Base-by-base conservation (phyloP, 2,329 filamentous ascomycete species). In the Aspergillus tubingensis region DNA sequence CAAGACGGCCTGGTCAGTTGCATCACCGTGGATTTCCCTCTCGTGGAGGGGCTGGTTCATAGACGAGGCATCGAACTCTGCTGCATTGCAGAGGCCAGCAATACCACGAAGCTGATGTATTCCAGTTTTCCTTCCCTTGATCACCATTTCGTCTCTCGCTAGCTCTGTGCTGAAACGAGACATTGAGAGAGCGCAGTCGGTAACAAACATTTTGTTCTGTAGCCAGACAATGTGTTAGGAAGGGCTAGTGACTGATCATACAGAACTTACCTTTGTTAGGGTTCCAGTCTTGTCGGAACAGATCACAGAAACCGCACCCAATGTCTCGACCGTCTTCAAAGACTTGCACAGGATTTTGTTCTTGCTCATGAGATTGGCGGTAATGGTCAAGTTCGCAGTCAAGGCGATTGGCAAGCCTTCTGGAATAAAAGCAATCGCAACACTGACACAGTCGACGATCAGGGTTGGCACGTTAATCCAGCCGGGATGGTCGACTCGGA, bases 271-370 rank as follows among this genome's bases (percentile, higher is more conserved):
- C 54, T 59, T 62, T 5, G 67, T 67, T n/a, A 67, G 32, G 11
- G 65, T 74, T 8, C 90, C 90, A 0, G 89, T 92, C 78, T 92
- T 92, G 72, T 92, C 90, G 0, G 88, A 91, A 72, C 89, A 91
- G 43, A 92, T 87, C 7, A 91, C 85, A 0, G 87, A 89, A 1
- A 91, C 89, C 0, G 87, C 83, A 0, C 90, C 90, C 0, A 92
- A 81, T 0, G 89, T 92, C 75, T 92, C 90, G 0, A 91, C 89
- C 0, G 90, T 92, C 76, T 91, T 91, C 50, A 93, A 80, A 0
- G 88, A 91, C 76, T 92, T 92, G 85, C 89, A 92, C 8, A 92
- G 82, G 47, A 92, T 87, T 70, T 89, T 89, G 73, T 92, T 88
- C 76, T 88, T 87, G 64, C 83, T 83, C 90, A 93, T 92, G 67